phyloP scores from a whole-genome alignment of 108 stramenopile genomes.

The Tribonema minus region DNA sequence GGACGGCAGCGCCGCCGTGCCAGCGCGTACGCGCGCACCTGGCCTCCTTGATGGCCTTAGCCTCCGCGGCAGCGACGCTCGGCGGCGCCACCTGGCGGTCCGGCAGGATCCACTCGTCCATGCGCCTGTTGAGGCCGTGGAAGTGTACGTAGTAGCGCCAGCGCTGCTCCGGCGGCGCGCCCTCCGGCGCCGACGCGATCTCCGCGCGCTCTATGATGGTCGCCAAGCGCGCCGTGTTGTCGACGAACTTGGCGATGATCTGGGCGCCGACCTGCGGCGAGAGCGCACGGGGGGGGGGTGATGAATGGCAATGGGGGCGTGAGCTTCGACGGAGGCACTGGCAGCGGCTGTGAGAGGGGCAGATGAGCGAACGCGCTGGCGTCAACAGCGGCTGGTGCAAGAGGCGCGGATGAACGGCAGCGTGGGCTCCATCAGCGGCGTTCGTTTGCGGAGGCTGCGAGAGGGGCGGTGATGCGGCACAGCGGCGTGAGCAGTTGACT shows the following conservation, averaged over 20 bases:
- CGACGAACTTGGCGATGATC: not conserved
- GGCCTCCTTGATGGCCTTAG: constrained; percentile 21
- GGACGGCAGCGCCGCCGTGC: too few relatives aligned
- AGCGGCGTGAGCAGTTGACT: too few relatives aligned
- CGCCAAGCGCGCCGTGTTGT: not conserved
- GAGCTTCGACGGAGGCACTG: too few relatives aligned
- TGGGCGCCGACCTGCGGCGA: not conserved
- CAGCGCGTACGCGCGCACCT: too few relatives aligned
- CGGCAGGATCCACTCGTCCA: constrained; percentile 91
- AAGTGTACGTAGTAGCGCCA: constrained; percentile 89
- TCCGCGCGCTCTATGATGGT: not conserved
- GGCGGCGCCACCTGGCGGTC: constrained; percentile 41
- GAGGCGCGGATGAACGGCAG: too few relatives aligned
- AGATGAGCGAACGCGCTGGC: too few relatives aligned
- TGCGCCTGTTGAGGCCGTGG: constrained; percentile 88
- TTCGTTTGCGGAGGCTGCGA: too few relatives aligned
- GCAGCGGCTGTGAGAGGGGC: too few relatives aligned
- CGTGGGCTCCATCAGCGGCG: too few relatives aligned
- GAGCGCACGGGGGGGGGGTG: not conserved
- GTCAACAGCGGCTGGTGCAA: too few relatives aligned
- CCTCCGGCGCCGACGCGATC: not conserved
- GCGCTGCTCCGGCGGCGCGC: not conserved
- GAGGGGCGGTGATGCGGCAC: too few relatives aligned
- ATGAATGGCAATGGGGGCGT: too few relatives aligned
- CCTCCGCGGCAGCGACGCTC: constrained; percentile 30